phyloP scores from a whole-genome alignment of 257 asterid genomes.

The Dorcoceras hygrometricum region DNA sequence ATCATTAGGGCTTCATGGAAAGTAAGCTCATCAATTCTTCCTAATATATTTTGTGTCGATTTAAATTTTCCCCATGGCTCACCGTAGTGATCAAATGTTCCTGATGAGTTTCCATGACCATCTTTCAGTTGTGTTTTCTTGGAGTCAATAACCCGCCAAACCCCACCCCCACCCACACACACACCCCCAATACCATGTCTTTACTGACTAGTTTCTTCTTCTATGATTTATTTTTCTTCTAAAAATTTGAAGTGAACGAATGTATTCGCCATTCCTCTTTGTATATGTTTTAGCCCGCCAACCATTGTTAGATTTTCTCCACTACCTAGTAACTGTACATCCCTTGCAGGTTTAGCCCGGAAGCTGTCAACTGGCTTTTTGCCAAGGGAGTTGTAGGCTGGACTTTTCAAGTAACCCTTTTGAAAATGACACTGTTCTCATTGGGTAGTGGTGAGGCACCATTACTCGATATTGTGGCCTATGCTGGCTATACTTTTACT shows the following conservation, averaged over 20 bases:
- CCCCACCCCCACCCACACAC: no score
- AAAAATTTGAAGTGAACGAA: neutral
- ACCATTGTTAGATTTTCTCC: neutral
- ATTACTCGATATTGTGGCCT: slow-evolving; percentile 51
- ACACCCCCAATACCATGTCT: neutral
- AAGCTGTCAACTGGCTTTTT: slow-evolving; percentile 50
- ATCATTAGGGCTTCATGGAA: slow-evolving; percentile 47
- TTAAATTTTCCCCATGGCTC: neutral
- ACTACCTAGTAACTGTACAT: neutral
- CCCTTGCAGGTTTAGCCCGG: slow-evolving; percentile 49
- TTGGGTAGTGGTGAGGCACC: slow-evolving; percentile 60
- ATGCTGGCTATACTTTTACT: slow-evolving; percentile 50
- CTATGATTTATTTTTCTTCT: neutral
- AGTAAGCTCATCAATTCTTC: slow-evolving; percentile 34
- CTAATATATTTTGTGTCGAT: neutral
- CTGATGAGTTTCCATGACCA: neutral
- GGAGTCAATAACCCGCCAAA: neutral
- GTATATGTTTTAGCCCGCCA: neutral
- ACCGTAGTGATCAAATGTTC: neutral
- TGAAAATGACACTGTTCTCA: slow-evolving; percentile 46
- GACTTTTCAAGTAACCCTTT: slow-evolving; percentile 49
- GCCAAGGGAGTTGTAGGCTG: slow-evolving; percentile 49
- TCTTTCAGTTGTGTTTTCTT: no score
- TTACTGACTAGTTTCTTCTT: neutral
- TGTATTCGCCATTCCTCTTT: neutral